These are phyloP conservation scores for Acacia acuminata DNA, from an alignment of 306 rosid species.

Conservation along the genomic window DNA sequence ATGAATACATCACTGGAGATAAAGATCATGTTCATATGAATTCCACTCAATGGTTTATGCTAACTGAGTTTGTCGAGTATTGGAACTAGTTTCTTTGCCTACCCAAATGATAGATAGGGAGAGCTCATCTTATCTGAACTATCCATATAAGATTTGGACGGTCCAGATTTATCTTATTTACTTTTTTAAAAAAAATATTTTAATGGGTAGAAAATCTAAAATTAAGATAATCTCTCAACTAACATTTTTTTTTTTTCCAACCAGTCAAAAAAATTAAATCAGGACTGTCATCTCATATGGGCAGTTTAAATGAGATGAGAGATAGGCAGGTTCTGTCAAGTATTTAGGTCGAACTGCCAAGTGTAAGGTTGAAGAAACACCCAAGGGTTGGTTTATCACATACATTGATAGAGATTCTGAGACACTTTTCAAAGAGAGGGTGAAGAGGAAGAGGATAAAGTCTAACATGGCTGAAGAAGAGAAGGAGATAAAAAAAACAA, in stretches of 20 bases:
- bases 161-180: no score
- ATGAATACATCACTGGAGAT: slow-evolving; percentile 70
- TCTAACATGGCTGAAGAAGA: slow-evolving; percentile 82
- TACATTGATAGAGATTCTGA: slow-evolving; percentile 78
- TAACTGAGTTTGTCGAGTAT: slow-evolving; percentile 81
- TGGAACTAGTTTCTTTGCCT: neutral
- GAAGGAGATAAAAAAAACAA: slow-evolving; percentile 75
- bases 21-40: slow-evolving; percentile 91
- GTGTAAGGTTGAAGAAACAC: slow-evolving; percentile 91
- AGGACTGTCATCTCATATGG: no score
- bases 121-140: no score
- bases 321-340: slow-evolving; percentile 38
- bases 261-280: no score
- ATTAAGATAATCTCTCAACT: no score
- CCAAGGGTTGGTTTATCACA: slow-evolving; percentile 91
- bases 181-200: no score
- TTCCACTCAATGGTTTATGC: slow-evolving; percentile 81
- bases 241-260: no score
- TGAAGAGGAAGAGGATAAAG: slow-evolving; percentile 68
- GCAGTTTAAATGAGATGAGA: no score
- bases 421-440: slow-evolving; percentile 77
- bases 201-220: no score
- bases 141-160: no score
- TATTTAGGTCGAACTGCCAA: slow-evolving; percentile 74
- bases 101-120: no score